Conservation (phyloP, 1,139 yeast species). For the Taphrina sp. region DNA sequence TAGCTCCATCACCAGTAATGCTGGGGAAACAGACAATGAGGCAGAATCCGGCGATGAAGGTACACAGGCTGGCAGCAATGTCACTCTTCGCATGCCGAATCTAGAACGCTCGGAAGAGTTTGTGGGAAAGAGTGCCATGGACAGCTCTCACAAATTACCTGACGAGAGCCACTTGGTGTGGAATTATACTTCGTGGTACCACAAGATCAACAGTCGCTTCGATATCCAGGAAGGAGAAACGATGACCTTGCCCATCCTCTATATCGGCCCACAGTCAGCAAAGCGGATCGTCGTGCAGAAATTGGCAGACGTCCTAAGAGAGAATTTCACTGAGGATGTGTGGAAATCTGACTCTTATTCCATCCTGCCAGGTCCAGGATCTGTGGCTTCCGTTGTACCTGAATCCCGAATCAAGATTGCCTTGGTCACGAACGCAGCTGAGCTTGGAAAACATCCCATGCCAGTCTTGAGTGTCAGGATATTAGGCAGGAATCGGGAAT, state of each 20-base stretch:
- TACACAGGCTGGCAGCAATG: slow-evolving; percentile 9
- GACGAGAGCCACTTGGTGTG: too few relatives aligned
- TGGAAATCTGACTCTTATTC: slow-evolving; percentile 12
- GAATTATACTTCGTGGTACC: too few relatives aligned
- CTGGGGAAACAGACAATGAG: slow-evolving; percentile 17
- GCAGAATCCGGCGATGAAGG: background rate
- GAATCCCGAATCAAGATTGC: slow-evolving; percentile 1
- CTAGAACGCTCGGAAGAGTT: background rate
- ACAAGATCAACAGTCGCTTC: too few relatives aligned
- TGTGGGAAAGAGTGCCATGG: too few relatives aligned
- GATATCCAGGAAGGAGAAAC: background rate
- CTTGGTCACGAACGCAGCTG: background rate
- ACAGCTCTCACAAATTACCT: too few relatives aligned
- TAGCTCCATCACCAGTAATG: slow-evolving; percentile 13
- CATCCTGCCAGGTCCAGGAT: background rate
- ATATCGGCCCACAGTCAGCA: slow-evolving; percentile 1
- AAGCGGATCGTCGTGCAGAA: background rate
- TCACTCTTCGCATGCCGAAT: slow-evolving; percentile 8
- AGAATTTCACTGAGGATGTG: slow-evolving; percentile 3
- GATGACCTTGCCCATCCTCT: background rate
- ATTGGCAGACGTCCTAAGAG: background rate
- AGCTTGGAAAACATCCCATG: background rate
- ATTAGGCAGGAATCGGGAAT: too few relatives aligned
- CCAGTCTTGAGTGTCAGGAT: too few relatives aligned
- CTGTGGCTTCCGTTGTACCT: background rate